Evolutionary conservation across 805 yeast species (phyloP), one percentile per base, ranked within the genome.

Genomic region (Middelhovenomyces tepae): DNA sequence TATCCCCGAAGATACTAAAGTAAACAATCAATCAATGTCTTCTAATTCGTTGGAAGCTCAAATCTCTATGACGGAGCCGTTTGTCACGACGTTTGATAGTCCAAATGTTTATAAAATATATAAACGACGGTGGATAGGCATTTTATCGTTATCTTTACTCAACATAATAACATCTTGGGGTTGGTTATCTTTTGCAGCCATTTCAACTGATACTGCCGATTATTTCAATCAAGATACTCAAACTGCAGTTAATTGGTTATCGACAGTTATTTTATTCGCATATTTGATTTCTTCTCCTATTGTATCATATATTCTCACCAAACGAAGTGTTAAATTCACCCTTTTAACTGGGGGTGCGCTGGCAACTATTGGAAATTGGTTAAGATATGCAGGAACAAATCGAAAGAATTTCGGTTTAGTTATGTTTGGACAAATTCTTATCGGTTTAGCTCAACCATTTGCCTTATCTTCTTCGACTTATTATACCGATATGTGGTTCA

Each of bases 371-470:
- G 59, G 57, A 7, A 42, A 43, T 37, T 52, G 56, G 57, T 31
- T 54, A 11, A 34, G 57, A 27, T 52, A 53, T 27, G 56, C 48
- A 4, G 58, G 59, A 7, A 42, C 46, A 9, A 39, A 27, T 16
- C 36, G 34, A 13, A 45, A 45, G 28, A 35, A 29, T 7, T 53
- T 47, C 34, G 56, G 55, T 3, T 46, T 40, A 6, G 46, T 50
- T 25, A 51, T 54, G 46, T 43, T 54, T 31, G 57, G 57, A n/a
- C 59, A 54, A 44, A 53, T 54, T 14, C 34, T 54, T 13, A 46
- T 54, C 24, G 59, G 59, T 3, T 48, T 54, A 27, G 57, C 53
- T 7, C 59, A 54, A 37, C 59, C 59, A 5, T 53, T 54, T 32
- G 54, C 53, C 4, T 44, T 54, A 25, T 45, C 48, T 20, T 37